These are phyloP conservation scores for Solanum sejunctum DNA, from an alignment of 257 asterid species.

Conservation along the genomic window DNA sequence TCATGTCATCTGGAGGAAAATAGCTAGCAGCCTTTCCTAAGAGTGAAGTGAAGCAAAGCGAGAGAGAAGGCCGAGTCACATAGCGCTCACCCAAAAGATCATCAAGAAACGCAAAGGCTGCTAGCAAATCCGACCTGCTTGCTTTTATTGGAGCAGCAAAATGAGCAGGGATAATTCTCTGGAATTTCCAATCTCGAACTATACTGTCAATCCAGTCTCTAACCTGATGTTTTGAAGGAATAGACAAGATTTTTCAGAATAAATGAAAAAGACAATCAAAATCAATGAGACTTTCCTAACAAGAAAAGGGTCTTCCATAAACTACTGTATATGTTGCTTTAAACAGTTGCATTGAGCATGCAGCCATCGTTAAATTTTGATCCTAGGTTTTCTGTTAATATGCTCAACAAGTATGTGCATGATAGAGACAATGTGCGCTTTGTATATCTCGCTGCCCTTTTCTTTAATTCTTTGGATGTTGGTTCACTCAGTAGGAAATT, in stretches of 20 bases:
- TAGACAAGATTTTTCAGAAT: neutral
- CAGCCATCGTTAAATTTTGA: neutral
- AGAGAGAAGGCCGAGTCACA: conserved; percentile 58
- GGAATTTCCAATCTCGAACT: conserved; percentile 78
- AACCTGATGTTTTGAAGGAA: conserved; percentile 36
- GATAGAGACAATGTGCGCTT: neutral
- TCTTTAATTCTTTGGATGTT: neutral
- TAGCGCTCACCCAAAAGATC: conserved; percentile 73
- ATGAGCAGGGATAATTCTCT: conserved; percentile 92
- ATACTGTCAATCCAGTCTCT: conserved; percentile 87
- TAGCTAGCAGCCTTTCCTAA: conserved; percentile 87
- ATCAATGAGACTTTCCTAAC: neutral
- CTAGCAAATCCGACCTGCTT: conserved; percentile 68
- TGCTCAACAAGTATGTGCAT: neutral
- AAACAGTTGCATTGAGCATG: neutral
- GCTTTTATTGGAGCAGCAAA: conserved; percentile 83
- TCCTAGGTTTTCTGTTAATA: neutral
- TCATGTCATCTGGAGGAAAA: conserved; percentile 95
- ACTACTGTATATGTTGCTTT: neutral
- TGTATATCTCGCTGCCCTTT: neutral
- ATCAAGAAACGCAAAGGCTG: conserved; percentile 84
- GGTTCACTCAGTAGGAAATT: neutral
- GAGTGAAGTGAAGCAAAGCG: conserved; percentile 59
- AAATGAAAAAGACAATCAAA: neutral
- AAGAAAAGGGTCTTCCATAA: neutral